phyloP scores from a whole-genome alignment of 2,329 filamentous ascomycete species.

The Diaporthe amygdali region DNA sequence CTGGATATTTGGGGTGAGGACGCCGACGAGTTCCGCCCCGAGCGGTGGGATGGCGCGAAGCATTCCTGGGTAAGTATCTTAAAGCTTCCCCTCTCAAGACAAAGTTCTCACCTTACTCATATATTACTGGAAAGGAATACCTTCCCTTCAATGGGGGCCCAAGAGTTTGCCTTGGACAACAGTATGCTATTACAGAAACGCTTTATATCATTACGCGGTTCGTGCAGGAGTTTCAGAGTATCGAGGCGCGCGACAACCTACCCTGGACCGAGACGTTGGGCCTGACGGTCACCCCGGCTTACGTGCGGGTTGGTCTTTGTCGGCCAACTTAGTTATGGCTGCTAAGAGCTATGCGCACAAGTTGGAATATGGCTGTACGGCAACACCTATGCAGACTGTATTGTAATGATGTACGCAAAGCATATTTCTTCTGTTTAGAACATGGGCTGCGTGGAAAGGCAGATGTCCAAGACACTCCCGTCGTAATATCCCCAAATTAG shows the following conservation, averaged over 20 bases:
- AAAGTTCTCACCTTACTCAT: background rate
- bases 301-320: background rate
- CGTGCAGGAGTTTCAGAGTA: background rate
- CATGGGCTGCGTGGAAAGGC: too few species aligned
- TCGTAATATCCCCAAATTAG: too few species aligned
- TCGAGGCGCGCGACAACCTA: background rate
- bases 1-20: constrained; percentile 42
- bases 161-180: constrained; percentile 37
- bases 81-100: background rate
- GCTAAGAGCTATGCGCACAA: background rate
- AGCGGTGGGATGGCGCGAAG: constrained; percentile 40
- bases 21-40: constrained; percentile 40
- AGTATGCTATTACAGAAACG: background rate
- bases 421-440: too few species aligned
- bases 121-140: constrained; percentile 35
- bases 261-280: background rate
- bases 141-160: constrained; percentile 43
- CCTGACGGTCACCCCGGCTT: background rate
- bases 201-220: background rate
- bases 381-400: background rate
- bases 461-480: too few species aligned
- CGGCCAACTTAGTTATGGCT: background rate
- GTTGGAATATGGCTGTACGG: background rate
- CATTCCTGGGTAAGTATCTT: background rate
- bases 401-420: too few species aligned